Conservation (phyloP, 177 flowering plant genomes). For the Tripterygium wilfordii region DNA sequence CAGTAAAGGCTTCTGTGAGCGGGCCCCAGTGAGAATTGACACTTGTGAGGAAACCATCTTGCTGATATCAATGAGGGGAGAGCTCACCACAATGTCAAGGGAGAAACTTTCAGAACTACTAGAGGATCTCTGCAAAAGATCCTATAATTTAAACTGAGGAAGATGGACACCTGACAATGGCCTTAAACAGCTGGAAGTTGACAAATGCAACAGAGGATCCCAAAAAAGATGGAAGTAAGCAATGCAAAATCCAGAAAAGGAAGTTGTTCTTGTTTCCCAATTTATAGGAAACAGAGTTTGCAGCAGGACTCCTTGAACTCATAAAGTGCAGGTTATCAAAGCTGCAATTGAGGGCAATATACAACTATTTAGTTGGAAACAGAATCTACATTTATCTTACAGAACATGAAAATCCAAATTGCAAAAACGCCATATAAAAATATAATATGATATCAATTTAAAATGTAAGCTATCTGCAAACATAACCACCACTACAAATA, state of each 20-base stretch:
- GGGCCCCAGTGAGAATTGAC: conserved; percentile 21
- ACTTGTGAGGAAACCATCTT: conserved; percentile 44
- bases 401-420: too few relatives aligned
- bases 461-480: too few relatives aligned
- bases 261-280: conserved; percentile 70
- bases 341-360: conserved; percentile 29
- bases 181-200: conserved; percentile 52
- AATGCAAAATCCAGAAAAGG: conserved; percentile 62
- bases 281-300: conserved; percentile 74
- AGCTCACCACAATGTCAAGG: not conserved
- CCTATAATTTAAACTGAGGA: conserved; percentile 20
- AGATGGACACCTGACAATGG: conserved; percentile 47
- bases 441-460: too few relatives aligned
- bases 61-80: conserved; percentile 1
- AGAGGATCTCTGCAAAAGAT: conserved; percentile 18
- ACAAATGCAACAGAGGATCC: conserved; percentile 46
- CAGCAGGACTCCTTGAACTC: conserved; percentile 62
- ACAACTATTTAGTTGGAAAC: too few relatives aligned
- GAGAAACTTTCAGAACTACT: conserved; percentile 1
- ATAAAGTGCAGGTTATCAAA: conserved; percentile 58
- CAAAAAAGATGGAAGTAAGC: conserved; percentile 55
- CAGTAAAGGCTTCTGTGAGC: conserved; percentile 22
- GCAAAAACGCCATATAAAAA: too few relatives aligned
- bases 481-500: too few relatives aligned
- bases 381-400: too few relatives aligned